Evolutionary conservation across 176 grass and related monocot species (phyloP), one percentile per base, ranked within the genome.

Genomic region (Microstegium vimineum): DNA sequence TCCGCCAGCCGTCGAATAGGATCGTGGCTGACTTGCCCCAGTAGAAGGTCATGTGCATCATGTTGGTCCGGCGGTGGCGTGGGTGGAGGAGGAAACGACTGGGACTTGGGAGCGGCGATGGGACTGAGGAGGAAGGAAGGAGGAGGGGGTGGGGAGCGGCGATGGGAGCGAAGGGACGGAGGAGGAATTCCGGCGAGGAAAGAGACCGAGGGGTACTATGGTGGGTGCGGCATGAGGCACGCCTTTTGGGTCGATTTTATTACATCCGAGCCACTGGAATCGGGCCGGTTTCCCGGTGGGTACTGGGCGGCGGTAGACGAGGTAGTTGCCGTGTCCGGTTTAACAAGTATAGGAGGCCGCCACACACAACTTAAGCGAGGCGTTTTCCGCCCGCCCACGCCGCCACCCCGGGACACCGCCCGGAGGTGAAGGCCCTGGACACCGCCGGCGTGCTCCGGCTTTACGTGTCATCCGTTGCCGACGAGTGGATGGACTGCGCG

Each of bases 31-130:
- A 86, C 36, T 30, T 95, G 80, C 93, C 96, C 96, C 93, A 99
- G 89, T 99, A 99, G 89, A 99, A 99, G 91, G 96, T 95, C 96
- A 99, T 99, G 89, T 99, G 96, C 96, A 99, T 99, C 96, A 99
- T 99, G 83, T 67, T 86, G 75, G 71, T 8, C 3, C 11, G 9
- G 23, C 64, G 75, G 75, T 51, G 17, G 9, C 10, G 47, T 8
- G 1, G 14, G 11, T 33, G 20, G 22, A 2, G 46, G 3, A 5
- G 47, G 67, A 27, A 15, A 63, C 5, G 61, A 0, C 13, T 63
- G 41, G 74, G 36, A 47, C 37, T 45, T 34, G 79, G 36, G 12
- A 23, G 17, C 43, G 22, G 52, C n/a, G 79, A 12, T 13, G 41
- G 4, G 42, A 20, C 17, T n/a, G n/a, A n/a, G n/a, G n/a, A n/a